Evolutionary conservation across 2,329 filamentous ascomycete species (phyloP), one percentile per base, ranked within the genome.

Genomic region (Aspergillus intermedius): DNA sequence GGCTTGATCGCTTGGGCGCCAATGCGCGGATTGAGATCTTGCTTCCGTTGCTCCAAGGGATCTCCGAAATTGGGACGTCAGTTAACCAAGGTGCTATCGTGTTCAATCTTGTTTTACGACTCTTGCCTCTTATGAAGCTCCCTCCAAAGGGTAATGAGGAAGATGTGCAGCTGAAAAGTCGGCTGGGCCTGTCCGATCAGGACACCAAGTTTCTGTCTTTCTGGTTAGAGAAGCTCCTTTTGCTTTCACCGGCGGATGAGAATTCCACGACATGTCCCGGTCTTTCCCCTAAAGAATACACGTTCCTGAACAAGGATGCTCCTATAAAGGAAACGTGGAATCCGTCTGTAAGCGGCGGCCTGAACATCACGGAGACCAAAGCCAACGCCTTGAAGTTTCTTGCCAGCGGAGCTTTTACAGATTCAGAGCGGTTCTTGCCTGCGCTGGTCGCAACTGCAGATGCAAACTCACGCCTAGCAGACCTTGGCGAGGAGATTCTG

Each of bases 401-500:
- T 17, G 83, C 87, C 2, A 95, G 88, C 61, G 90, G 88, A 4
- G 83, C 91, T 5, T 97, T 98, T 67, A 83, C 75, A 0, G 89
- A 96, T 52, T 71, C 82, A 1, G 88, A 97, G 62, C 83, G 90
- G 28, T 89, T 96, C 58, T 67, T 96, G 10, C 86, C 91, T 0
- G 86, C 89, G 0, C 70, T 97, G 1, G 90, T 87, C 63, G 90
- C 91, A 4, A 85, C 89, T 22, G 84, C 89, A 0, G 91, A 91
- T 67, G 74, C 83, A 1, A 93, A 96, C 55, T 88, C 84, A 32
- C 81, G 86, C 7, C 83, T 96, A 34, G 83, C 87, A 9, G 82
- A 86, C n/a, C 74, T 88, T n/a, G 91, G 88, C 0, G 89, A 96
- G 49, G 90, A 95, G 59, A 81, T 94, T 44, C 70, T 97, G 55